Percentiles rank a stretch among this genome's conserved stretches.
These are phyloP conservation scores for Strigomonas galati DNA, from an alignment of 208 protist species.

Conservation along the genomic window DNA sequence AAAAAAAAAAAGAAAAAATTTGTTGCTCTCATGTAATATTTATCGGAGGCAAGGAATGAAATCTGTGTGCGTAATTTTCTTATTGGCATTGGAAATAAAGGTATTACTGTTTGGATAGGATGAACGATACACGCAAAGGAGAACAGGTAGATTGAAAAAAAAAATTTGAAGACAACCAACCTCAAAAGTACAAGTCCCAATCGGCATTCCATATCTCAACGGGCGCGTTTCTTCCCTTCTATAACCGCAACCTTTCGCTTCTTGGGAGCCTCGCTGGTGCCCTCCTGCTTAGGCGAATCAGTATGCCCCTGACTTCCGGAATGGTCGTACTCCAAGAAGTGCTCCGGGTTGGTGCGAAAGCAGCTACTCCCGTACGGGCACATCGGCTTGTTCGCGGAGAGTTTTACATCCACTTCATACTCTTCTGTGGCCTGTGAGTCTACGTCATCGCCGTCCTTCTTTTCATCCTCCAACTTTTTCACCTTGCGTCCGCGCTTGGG, in stretches of 20 bases:
- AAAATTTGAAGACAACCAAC: too few relatives aligned
- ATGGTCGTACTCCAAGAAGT: slow-evolving; percentile 66
- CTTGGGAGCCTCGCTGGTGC: too few relatives aligned
- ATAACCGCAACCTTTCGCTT: too few relatives aligned
- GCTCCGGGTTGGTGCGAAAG: slow-evolving; percentile 60
- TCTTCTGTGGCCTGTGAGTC: slow-evolving; percentile 71
- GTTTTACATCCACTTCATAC: slow-evolving; percentile 57
- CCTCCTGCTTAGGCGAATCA: too few relatives aligned
- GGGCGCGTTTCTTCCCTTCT: too few relatives aligned
- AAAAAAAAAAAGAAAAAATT: slow-evolving; percentile 1
- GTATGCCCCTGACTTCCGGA: background rate
- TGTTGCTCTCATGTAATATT: background rate
- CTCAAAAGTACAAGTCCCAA: too few relatives aligned
- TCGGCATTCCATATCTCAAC: too few relatives aligned
- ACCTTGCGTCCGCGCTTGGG: slow-evolving; percentile 19
- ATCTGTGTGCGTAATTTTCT: too few relatives aligned
- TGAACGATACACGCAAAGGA: too few relatives aligned
- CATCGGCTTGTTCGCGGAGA: slow-evolving; percentile 28
- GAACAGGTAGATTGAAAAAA: too few relatives aligned
- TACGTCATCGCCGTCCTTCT: slow-evolving; percentile 18
- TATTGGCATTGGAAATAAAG: too few relatives aligned
- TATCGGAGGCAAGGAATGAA: background rate
- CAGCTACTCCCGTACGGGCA: slow-evolving; percentile 70
- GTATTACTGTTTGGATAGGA: too few relatives aligned
- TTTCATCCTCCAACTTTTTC: slow-evolving; percentile 10